These are phyloP conservation scores for Rhodotorula sp. DNA, from an alignment of 1,284 basidiomycete genomes.

Conservation along the genomic window DNA sequence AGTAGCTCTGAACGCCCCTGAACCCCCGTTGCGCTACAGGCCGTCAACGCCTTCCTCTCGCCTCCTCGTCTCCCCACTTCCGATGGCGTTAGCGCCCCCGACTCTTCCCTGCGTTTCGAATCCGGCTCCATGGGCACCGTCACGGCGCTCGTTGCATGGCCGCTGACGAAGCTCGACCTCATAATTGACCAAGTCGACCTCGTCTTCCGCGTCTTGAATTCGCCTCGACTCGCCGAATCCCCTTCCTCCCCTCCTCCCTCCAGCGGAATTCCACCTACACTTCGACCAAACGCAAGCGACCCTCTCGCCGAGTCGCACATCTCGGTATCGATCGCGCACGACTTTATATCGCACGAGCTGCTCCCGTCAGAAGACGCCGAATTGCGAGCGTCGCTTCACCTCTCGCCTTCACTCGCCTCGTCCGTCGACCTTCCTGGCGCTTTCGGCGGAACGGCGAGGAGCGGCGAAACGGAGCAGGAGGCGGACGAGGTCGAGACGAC, in stretches of 20 bases:
- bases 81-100: constrained; percentile 46
- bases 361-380: constrained; percentile 66
- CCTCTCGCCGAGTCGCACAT: constrained; percentile 70
- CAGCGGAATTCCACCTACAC: constrained; percentile 30
- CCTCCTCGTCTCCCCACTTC: constrained; percentile 1
- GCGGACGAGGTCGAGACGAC: constrained; percentile 59
- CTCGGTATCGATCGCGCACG: constrained; percentile 65
- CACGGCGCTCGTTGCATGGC: constrained; percentile 53
- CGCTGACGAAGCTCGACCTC: constrained; percentile 50
- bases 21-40: constrained; percentile 53
- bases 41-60: constrained; percentile 69
- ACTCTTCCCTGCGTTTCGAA: constrained; percentile 64
- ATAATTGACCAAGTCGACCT: constrained; percentile 54
- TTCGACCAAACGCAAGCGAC: constrained; percentile 25
- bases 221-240: background rate
- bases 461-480: constrained; percentile 52
- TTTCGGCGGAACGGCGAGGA: constrained; percentile 51
- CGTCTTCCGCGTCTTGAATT: constrained; percentile 64
- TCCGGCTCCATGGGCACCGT: constrained; percentile 71
- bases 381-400: constrained; percentile 66
- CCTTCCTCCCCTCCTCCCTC: background rate
- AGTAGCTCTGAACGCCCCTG: background rate
- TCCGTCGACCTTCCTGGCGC: constrained; percentile 64
- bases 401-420: constrained; percentile 51
- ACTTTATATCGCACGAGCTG: constrained; percentile 79